These are phyloP conservation scores for Rosa persica DNA, from an alignment of 306 rosid genomes.

Conservation along the genomic window DNA sequence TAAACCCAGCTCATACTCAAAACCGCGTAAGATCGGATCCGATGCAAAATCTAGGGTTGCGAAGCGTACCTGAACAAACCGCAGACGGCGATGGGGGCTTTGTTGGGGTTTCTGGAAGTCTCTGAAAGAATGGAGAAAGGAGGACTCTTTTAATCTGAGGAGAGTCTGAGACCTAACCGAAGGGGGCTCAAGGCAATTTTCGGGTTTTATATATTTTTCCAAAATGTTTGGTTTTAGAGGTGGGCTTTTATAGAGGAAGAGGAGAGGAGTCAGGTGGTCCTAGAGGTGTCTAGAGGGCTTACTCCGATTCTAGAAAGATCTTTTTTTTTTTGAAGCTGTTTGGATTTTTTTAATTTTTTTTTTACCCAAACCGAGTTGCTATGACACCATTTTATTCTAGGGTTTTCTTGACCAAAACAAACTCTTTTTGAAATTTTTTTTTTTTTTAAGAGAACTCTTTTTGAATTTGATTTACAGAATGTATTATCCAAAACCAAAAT, in stretches of 20 bases:
- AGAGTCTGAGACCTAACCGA: constrained; percentile 12
- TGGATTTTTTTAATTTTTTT: too few species aligned
- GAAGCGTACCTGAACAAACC: constrained; percentile 35
- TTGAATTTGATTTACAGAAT: too few species aligned
- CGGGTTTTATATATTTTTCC: constrained; percentile 1
- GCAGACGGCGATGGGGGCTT: constrained; percentile 11
- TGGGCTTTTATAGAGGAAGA: constrained; percentile 9
- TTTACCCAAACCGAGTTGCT: too few species aligned
- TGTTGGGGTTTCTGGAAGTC: constrained; percentile 43
- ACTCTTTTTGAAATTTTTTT: too few species aligned
- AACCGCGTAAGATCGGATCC: constrained; percentile 19
- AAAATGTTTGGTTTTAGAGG: not conserved
- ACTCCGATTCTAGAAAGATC: constrained; percentile 61
- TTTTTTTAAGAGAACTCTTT: too few species aligned
- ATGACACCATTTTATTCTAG: too few species aligned
- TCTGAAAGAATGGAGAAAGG: constrained; percentile 14
- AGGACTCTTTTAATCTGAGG: not conserved
- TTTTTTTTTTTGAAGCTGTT: not conserved
- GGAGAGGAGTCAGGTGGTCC: constrained; percentile 18
- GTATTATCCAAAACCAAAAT: too few species aligned
- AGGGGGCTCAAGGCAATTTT: constrained; percentile 40
- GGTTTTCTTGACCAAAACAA: too few species aligned
- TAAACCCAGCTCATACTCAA: not conserved
- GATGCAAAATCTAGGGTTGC: constrained; percentile 13
- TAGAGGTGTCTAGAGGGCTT: constrained; percentile 42